Percentiles rank a stretch among this genome's conserved stretches.
phyloP scores from a whole-genome alignment of 257 asterid genomes.

The Penstemon newberryi region DNA sequence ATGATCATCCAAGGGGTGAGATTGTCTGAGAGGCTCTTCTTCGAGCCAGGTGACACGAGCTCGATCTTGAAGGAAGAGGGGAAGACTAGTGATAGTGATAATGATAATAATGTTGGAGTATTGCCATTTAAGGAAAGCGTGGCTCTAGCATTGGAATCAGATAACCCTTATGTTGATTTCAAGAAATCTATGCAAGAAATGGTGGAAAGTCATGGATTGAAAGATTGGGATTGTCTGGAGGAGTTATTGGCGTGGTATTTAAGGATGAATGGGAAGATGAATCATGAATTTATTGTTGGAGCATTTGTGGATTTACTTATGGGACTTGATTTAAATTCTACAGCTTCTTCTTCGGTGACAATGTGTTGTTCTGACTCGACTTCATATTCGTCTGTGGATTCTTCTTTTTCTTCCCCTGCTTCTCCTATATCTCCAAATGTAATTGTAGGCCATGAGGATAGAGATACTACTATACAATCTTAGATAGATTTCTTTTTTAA shows the following conservation, averaged over 20 bases:
- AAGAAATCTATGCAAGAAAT: slow-evolving; percentile 83
- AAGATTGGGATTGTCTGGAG: slow-evolving; percentile 80
- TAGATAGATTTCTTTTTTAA: slow-evolving; percentile 2
- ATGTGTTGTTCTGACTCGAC: slow-evolving; percentile 30
- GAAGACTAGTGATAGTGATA: neutral
- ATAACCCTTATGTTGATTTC: slow-evolving; percentile 81
- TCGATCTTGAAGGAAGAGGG: slow-evolving; percentile 37
- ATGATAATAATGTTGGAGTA: neutral
- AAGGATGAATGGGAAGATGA: slow-evolving; percentile 62
- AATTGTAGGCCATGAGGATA: slow-evolving; percentile 11
- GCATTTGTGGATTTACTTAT: slow-evolving; percentile 74
- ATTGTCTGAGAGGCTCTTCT: slow-evolving; percentile 66
- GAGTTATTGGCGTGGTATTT: slow-evolving; percentile 81
- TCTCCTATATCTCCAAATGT: slow-evolving; percentile 31
- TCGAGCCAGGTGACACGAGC: slow-evolving; percentile 64
- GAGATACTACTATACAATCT: slow-evolving; percentile 24
- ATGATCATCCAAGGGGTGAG: slow-evolving; percentile 51
- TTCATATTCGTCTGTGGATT: slow-evolving; percentile 54
- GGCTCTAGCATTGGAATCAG: slow-evolving; percentile 72
- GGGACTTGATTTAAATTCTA: slow-evolving; percentile 26
- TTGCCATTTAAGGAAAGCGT: slow-evolving; percentile 59
- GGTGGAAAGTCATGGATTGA: slow-evolving; percentile 75
- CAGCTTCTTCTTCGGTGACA: slow-evolving; percentile 5
- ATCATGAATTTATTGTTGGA: slow-evolving; percentile 68
- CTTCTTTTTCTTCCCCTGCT: slow-evolving; percentile 53